Conservation (phyloP, 768 basidiomycete species). For the Lactifluus hygrophoroides region DNA sequence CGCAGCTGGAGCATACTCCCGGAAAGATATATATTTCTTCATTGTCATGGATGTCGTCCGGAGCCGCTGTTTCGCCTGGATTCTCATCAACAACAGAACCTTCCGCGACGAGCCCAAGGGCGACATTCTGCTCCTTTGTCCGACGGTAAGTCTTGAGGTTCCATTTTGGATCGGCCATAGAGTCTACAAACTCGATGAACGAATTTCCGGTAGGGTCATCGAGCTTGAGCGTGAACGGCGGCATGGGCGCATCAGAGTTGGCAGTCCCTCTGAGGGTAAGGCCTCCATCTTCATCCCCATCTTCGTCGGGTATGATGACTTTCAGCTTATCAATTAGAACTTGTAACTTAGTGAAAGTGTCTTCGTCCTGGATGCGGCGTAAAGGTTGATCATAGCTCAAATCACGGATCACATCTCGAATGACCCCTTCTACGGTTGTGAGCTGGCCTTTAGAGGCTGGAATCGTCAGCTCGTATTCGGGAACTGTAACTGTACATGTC, state of each 20-base stretch:
- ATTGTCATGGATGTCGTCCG: conserved; percentile 32
- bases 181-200: conserved; percentile 86
- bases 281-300: conserved; percentile 34
- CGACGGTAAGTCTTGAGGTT: conserved; percentile 74
- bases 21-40: conserved; percentile 90
- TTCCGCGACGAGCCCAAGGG: conserved; percentile 60
- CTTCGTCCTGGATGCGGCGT: conserved; percentile 69
- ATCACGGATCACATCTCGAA: conserved; percentile 76
- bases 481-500: conserved; percentile 71
- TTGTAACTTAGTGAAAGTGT: conserved; percentile 66
- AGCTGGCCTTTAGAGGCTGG: conserved; percentile 86
- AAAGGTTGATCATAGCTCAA: conserved; percentile 76
- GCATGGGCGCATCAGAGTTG: conserved; percentile 46
- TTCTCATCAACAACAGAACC: conserved; percentile 25
- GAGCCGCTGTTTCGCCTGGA: conserved; percentile 20
- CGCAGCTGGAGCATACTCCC: conserved; percentile 84
- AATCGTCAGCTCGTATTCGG: conserved; percentile 86
- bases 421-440: conserved; percentile 92
- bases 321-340: conserved; percentile 57
- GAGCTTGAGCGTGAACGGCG: conserved; percentile 69
- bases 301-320: conserved; percentile 50
- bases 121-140: conserved; percentile 70
- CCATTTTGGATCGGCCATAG: conserved; percentile 91
- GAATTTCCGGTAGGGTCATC: conserved; percentile 96
- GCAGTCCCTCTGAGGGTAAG: conserved; percentile 27